These are phyloP conservation scores for Sisymbrium altissimum DNA, from an alignment of 345 rosid species.

Conservation along the genomic window DNA sequence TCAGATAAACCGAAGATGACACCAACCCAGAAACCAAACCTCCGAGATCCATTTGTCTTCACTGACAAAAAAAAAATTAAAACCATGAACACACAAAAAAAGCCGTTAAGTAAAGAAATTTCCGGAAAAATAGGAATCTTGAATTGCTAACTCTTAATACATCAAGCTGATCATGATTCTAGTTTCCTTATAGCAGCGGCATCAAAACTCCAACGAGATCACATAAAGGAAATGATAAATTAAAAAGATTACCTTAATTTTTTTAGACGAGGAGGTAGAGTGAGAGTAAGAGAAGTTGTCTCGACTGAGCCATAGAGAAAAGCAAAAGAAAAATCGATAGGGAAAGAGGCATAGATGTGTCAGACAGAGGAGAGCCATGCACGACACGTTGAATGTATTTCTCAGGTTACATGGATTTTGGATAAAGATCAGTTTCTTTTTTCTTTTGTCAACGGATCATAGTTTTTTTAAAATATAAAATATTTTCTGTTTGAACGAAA, in stretches of 20 bases:
- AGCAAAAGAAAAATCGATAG: background rate
- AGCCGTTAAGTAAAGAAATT: background rate
- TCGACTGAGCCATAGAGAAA: background rate
- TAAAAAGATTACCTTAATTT: background rate
- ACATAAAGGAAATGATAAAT: background rate
- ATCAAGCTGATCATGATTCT: background rate
- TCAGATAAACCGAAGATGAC: slow-evolving; percentile 30
- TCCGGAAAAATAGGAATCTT: background rate
- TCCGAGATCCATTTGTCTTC: slow-evolving; percentile 31
- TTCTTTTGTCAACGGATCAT: too few species aligned
- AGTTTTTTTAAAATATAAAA: too few species aligned
- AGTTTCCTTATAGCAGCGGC: background rate
- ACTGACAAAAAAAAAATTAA: background rate
- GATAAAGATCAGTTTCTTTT: slow-evolving; percentile 28
- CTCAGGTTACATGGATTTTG: background rate
- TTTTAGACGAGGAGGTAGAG: background rate
- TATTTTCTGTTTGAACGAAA: background rate
- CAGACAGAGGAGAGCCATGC: slow-evolving; percentile 27
- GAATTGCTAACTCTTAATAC: background rate
- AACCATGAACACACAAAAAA: background rate
- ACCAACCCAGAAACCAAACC: slow-evolving; percentile 33
- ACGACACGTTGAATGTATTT: slow-evolving; percentile 35
- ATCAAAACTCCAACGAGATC: background rate
- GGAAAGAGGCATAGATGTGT: slow-evolving; percentile 30
- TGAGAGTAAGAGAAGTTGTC: background rate